Base-by-base conservation (phyloP, 2,329 filamentous ascomycete genomes). In the Penicillium sp. region DNA sequence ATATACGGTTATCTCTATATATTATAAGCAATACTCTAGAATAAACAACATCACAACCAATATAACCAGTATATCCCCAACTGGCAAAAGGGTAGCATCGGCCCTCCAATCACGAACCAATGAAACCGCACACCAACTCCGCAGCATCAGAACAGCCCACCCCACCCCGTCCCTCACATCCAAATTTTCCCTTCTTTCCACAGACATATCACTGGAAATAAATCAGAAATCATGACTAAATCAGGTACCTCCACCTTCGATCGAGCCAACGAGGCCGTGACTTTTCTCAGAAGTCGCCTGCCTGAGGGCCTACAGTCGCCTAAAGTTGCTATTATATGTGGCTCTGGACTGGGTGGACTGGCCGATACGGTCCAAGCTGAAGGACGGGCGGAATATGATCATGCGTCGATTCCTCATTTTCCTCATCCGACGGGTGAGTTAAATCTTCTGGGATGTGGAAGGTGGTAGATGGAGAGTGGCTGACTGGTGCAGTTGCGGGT, bases 321-420 rank as follows among this genome's bases (percentile, higher is more conserved):
- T 12, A 80, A 81, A 60, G 82, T 89, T 63, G 88, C 86, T 42
- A 86, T 90, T 59, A 83, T 89, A 26, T 90, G 87, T 72, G 87
- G 87, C 35, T 88, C 86, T 54, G 87, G 88, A 3, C 76, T 90
- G 9, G 86, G 86, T 44, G 86, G 86, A 1, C 81, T 90, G 38
- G 85, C 83, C 61, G 79, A 85, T 60, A 85, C 84, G 3, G 81
- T 89, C 50, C 78, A 86, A 56, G 69, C 78, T 22, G 77, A 80
- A 30, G 79, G 80, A 8, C 81, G 80, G 59, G 78, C 83, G 59
- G 84, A 86, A 70, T 83, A 85, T 69, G 80, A 83, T 17, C 89
- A 89, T 71, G 78, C 78, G 42, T 80, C 82, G 50, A 86, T 89
- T 68, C 87, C 87, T 10, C 81, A 88, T 70, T 89, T 89, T 64